Base-by-base conservation (phyloP, 148 eudicot species). In the Hydrangea macrophylla region DNA sequence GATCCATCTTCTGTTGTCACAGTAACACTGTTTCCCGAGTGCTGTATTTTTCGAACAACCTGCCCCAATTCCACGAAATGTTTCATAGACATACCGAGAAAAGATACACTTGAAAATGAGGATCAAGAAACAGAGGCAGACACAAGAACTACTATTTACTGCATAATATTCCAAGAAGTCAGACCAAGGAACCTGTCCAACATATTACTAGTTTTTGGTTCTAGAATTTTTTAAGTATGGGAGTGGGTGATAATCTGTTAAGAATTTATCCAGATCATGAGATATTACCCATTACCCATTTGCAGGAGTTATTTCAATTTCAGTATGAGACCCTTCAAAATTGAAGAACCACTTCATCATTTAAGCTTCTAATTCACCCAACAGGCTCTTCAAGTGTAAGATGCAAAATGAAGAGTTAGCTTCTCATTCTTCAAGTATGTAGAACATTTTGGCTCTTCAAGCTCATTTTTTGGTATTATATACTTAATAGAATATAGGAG, bases 11-110 rank as follows among this genome's bases (percentile, higher is more conserved):
- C 97, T 44, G 96, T 89, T 53, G 64, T 83, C 75, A 92, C 81
- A 25, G 57, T 65, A 51, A 89, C 83, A 60, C 92, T 84, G 73
- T 80, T 81, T 81, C 84, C 87, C 77, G 92, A 87, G 82, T 89
- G 84, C 66, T 85, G 89, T 66, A 92, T 71, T 71, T 92, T 85
- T 76, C 86, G 71, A 53, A 85, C 97, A 72, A 92, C 97, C 97
- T 92, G 87, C 77, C 68, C 70, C 74, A 72, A 60, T 62, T 60
- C 63, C 69, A 63, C 37, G 27, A n/a, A 55, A 40, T 36, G 58
- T 48, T 55, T 35, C 25, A 64, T 48, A 24, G 7, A 6, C 3
- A 28, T 62, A 62, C 51, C n/a, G n/a, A n/a, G n/a, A n/a, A 13
- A 11, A 28, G 17, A 22, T 5, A 50, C 9, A 50, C 27, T 10